Conservation (phyloP, 2,329 filamentous ascomycete species). For the Beauveria medogensis region DNA sequence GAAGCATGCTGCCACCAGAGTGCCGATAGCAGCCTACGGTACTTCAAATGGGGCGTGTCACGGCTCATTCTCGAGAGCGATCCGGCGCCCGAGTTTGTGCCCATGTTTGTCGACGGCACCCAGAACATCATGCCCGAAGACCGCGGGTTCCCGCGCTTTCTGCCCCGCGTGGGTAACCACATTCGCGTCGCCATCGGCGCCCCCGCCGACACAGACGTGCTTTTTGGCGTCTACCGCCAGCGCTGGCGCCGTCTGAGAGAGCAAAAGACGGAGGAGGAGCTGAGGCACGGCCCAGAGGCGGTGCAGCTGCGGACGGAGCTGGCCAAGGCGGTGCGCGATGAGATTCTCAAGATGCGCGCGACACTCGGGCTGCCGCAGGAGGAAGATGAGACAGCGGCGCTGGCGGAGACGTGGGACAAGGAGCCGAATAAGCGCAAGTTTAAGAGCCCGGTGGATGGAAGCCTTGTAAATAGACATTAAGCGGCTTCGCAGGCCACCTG, state of each 20-base stretch:
- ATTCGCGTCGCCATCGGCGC: slow-evolving; percentile 74
- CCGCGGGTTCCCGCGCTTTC: slow-evolving; percentile 67
- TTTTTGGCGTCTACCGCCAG: slow-evolving; percentile 69
- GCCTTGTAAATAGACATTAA: slow-evolving; percentile 35
- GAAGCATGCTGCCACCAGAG: slow-evolving; percentile 93
- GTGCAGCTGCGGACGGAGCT: slow-evolving; percentile 66
- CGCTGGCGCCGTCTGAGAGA: slow-evolving; percentile 63
- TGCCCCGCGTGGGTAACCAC: slow-evolving; percentile 65
- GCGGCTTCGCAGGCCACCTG: background rate
- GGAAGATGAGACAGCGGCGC: slow-evolving; percentile 66
- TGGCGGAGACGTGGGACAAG: slow-evolving; percentile 72
- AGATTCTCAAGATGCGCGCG: slow-evolving; percentile 70
- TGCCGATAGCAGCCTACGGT: slow-evolving; percentile 69
- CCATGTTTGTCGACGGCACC: slow-evolving; percentile 90
- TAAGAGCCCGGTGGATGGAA: slow-evolving; percentile 47
- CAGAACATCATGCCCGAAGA: slow-evolving; percentile 84
- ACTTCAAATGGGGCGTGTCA: slow-evolving; percentile 97
- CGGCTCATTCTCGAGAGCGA: slow-evolving; percentile 85
- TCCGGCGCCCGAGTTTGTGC: slow-evolving; percentile 78
- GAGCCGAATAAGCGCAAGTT: slow-evolving; percentile 41
- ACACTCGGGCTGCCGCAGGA: slow-evolving; percentile 64
- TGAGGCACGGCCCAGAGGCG: slow-evolving; percentile 50
- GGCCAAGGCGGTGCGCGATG: slow-evolving; percentile 65
- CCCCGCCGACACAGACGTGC: slow-evolving; percentile 60
- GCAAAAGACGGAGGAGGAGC: slow-evolving; percentile 39